Percentiles rank a stretch among this genome's conserved stretches.
These are phyloP conservation scores for Fusarium buharicum DNA, from an alignment of 2,329 filamentous ascomycete genomes.

Conservation along the genomic window DNA sequence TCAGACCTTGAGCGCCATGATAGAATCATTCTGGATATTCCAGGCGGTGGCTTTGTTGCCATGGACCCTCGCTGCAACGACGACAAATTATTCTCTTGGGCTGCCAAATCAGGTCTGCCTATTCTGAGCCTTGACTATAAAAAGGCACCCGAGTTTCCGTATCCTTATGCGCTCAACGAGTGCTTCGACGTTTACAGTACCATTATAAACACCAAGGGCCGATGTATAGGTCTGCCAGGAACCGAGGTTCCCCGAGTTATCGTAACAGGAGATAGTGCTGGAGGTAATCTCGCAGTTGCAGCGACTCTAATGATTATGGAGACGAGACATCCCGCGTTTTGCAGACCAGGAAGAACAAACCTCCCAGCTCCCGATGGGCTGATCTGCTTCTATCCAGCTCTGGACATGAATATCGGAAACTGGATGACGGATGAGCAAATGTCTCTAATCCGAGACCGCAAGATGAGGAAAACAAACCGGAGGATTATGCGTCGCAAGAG, in stretches of 20 bases:
- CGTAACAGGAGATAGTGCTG: constrained; percentile 61
- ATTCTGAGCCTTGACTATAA: constrained; percentile 89
- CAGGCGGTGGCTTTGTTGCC: constrained; percentile 93
- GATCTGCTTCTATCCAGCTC: constrained; percentile 85
- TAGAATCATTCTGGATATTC: constrained; percentile 86
- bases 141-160: constrained; percentile 63
- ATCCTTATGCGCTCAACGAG: constrained; percentile 61
- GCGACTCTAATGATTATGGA: constrained; percentile 92
- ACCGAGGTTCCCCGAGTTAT: constrained; percentile 54
- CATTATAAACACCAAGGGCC: constrained; percentile 51
- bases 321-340: constrained; percentile 62
- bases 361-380: constrained; percentile 82
- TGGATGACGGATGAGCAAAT: constrained; percentile 99
- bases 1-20: constrained; percentile 79
- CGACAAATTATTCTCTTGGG: constrained; percentile 93
- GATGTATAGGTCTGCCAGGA: constrained; percentile 59
- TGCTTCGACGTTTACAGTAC: constrained; percentile 60
- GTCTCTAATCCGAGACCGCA: constrained; percentile 87
- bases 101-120: constrained; percentile 86
- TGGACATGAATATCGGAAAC: constrained; percentile 98
- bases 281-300: constrained; percentile 66
- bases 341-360: constrained; percentile 55
- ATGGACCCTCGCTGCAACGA: constrained; percentile 97
- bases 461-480: constrained; percentile 79
- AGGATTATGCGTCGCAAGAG: constrained; percentile 85